Evolutionary conservation across 352 stramenopile genomes (phyloP).

Genomic region (Globisporangium sylvaticum): DNA sequence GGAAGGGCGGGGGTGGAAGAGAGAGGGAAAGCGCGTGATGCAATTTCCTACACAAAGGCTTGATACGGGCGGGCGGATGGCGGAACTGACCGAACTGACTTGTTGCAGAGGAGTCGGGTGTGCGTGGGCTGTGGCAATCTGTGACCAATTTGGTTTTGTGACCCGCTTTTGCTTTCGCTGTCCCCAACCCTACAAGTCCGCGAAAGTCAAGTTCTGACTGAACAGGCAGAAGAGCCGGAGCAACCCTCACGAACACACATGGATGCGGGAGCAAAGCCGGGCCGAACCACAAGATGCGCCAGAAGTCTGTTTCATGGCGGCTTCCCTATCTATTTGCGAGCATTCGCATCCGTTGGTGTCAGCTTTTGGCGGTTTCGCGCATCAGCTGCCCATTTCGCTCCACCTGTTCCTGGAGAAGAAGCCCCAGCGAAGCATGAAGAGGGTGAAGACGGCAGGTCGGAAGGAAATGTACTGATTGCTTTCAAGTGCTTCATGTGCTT

Average conservation of each 20-base stretch:
- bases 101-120: slow-evolving; percentile 3
- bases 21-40: slow-evolving; percentile 3
- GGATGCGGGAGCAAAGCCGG: not conserved
- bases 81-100: slow-evolving; percentile 6
- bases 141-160: not conserved
- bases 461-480: too few species aligned
- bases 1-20: not conserved
- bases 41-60: not conserved
- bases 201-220: not conserved
- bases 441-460: too few species aligned
- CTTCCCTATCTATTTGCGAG: not conserved
- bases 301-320: not conserved
- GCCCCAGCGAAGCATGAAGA: not conserved
- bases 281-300: not conserved
- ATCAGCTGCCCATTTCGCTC: not conserved
- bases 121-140: not conserved
- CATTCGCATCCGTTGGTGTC: not conserved
- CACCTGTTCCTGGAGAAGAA: not conserved
- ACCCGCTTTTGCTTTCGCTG: too few species aligned
- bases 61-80: not conserved
- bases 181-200: not conserved
- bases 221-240: not conserved
- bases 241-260: not conserved
- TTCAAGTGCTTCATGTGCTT: too few species aligned
- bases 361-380: not conserved